Evolutionary conservation across 1,139 yeast species (phyloP).

Genomic region (Debaryomycetaceae sp.): DNA sequence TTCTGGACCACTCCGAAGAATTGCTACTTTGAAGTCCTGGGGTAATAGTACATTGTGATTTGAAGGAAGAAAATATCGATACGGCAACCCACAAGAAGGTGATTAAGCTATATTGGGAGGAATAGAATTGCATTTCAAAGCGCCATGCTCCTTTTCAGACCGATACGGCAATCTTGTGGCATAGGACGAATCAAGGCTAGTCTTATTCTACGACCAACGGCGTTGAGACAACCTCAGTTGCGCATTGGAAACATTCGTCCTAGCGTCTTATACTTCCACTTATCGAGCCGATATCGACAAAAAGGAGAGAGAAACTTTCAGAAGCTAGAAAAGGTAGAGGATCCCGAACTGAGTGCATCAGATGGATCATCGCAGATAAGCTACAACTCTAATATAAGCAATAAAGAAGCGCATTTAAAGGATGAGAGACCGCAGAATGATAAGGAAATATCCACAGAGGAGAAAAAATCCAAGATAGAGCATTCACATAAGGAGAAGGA

Average conservation of each 20-base stretch:
- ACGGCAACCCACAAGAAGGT: no score
- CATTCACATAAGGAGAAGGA: no score
- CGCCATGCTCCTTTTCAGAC: not conserved
- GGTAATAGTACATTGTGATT: not conserved
- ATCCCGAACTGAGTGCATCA: no score
- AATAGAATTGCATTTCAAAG: no score
- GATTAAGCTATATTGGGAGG: no score
- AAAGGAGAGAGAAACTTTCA: not conserved
- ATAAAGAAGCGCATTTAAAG: no score
- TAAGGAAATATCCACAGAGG: no score
- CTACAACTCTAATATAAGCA: no score
- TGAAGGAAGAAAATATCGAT: not conserved
- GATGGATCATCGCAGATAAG: no score
- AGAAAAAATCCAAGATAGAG: no score
- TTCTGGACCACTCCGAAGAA: not conserved
- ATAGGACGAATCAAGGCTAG: constrained; percentile 2
- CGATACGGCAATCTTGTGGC: constrained; percentile 3
- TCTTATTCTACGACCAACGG: not conserved
- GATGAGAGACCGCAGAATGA: no score
- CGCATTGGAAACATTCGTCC: not conserved
- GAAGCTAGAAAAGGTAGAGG: no score
- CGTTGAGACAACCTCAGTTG: not conserved
- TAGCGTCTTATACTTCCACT: not conserved
- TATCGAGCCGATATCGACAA: not conserved
- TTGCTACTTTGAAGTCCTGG: not conserved